phyloP scores from a whole-genome alignment of 1,284 basidiomycete genomes.

The Trichosporon faecale region DNA sequence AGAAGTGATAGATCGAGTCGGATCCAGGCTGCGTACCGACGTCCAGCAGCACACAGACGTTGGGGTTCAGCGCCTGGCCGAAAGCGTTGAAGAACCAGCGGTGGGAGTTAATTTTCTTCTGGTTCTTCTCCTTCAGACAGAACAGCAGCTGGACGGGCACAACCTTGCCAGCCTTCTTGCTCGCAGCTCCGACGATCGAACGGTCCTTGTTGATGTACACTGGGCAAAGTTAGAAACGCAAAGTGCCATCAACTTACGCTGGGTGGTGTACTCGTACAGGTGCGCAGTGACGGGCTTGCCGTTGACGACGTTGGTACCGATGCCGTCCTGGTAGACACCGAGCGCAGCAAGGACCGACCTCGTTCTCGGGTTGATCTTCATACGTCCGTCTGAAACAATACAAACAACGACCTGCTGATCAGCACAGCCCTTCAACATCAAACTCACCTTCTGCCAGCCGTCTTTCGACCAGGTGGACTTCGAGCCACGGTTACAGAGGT shows the following conservation, averaged over 20 bases:
- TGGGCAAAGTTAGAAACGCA: constrained; percentile 40
- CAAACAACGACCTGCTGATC: constrained; percentile 54
- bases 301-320: constrained; percentile 89
- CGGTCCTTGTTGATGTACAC: constrained; percentile 76
- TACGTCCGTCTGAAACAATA: constrained; percentile 70
- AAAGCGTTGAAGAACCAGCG: constrained; percentile 78
- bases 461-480: constrained; percentile 94
- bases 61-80: constrained; percentile 58
- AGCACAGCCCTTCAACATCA: constrained; percentile 53
- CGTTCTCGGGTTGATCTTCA: constrained; percentile 81
- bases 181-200: constrained; percentile 69
- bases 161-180: constrained; percentile 58
- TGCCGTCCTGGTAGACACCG: constrained; percentile 79
- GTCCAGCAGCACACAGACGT: constrained; percentile 90
- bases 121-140: constrained; percentile 83
- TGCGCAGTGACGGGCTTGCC: constrained; percentile 83
- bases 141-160: constrained; percentile 91
- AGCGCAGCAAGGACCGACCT: constrained; percentile 80
- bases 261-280: constrained; percentile 91
- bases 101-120: constrained; percentile 75
- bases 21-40: constrained; percentile 90
- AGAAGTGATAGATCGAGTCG: constrained; percentile 87
- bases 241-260: constrained; percentile 58
- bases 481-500: constrained; percentile 46
- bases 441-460: constrained; percentile 86